phyloP scores from a whole-genome alignment of 2,329 filamentous ascomycete genomes.

The Aspergillus felis region DNA sequence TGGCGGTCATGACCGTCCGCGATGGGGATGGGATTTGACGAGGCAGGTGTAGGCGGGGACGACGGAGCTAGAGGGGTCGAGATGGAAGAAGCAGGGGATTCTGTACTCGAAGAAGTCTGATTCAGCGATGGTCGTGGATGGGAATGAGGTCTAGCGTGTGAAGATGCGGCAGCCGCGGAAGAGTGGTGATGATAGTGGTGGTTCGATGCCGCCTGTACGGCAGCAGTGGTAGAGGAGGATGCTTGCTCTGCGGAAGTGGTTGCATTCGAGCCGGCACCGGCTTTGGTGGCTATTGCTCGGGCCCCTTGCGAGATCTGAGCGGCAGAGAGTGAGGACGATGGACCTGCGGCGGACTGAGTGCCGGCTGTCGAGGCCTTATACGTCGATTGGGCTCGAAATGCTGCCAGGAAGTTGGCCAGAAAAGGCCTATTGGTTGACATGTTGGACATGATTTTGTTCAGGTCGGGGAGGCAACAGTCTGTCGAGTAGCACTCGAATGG shows the following conservation, averaged over 20 bases:
- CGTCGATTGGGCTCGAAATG: conserved; percentile 62
- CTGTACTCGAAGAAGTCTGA: conserved; percentile 34
- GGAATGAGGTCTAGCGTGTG: conserved; percentile 16
- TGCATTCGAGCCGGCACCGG: conserved; percentile 23
- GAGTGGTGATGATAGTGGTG: conserved; percentile 34
- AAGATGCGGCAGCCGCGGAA: conserved; percentile 8
- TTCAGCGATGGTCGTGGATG: conserved; percentile 25
- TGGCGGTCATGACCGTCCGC: conserved; percentile 35
- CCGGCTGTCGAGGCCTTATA: conserved; percentile 51
- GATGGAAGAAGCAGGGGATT: conserved; percentile 35
- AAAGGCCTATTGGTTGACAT: conserved; percentile 66
- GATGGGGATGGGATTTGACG: conserved; percentile 37
- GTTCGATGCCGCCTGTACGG: conserved; percentile 20
- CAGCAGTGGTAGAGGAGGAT: conserved; percentile 15
- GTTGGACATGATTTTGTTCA: conserved; percentile 14
- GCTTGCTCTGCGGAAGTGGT: conserved; percentile 14
- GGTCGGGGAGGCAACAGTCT: too few relatives aligned
- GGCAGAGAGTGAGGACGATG: conserved; percentile 35
- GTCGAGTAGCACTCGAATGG: too few relatives aligned
- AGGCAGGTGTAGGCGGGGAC: conserved; percentile 22
- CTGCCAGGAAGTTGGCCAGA: conserved; percentile 63
- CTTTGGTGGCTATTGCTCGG: conserved; percentile 48
- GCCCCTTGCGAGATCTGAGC: conserved; percentile 40
- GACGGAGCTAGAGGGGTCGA: conserved; percentile 32
- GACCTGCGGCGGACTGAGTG: conserved; percentile 30